A percentile compares a stretch with the other conserved stretches of the same genome.
These are phyloP conservation scores for Solanum chacoense DNA, from an alignment of 305 asterid species.

Conservation along the genomic window DNA sequence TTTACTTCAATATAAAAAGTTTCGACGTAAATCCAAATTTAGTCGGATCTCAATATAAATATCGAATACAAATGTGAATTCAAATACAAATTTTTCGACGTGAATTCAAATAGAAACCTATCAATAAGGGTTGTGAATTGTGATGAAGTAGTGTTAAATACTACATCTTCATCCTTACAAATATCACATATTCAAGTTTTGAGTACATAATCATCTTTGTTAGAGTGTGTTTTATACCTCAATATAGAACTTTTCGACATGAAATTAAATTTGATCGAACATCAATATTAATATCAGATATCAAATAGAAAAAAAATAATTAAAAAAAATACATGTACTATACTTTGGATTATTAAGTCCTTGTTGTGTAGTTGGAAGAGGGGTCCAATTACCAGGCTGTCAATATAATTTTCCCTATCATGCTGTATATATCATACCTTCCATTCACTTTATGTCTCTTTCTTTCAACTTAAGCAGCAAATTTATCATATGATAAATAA, in stretches of 20 bases:
- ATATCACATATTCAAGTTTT: not conserved
- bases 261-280: not conserved
- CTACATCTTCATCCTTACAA: not conserved
- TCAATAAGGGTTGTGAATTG: not conserved
- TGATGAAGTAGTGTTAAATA: not conserved
- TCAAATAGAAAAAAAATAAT: not conserved
- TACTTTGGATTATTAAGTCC: slow-evolving; percentile 13
- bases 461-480: slow-evolving; percentile 41
- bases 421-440: slow-evolving; percentile 25
- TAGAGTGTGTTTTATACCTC: not conserved
- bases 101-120: no score
- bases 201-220: not conserved
- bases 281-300: not conserved
- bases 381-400: slow-evolving; percentile 45
- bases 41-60: rapidly evolving
- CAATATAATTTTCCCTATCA: slow-evolving; percentile 17
- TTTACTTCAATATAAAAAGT: not conserved
- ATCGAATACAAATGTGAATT: not conserved
- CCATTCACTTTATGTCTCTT: slow-evolving; percentile 49
- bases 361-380: slow-evolving; percentile 4
- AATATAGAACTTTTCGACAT: not conserved
- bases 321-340: not conserved
- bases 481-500: slow-evolving; percentile 10
- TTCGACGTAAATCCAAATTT: rapidly evolving
- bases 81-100: no score